Evolutionary conservation across 2,329 filamentous ascomycete species (phyloP), one percentile per base, ranked within the genome.

Genomic region (Exophiala alcalophila): DNA sequence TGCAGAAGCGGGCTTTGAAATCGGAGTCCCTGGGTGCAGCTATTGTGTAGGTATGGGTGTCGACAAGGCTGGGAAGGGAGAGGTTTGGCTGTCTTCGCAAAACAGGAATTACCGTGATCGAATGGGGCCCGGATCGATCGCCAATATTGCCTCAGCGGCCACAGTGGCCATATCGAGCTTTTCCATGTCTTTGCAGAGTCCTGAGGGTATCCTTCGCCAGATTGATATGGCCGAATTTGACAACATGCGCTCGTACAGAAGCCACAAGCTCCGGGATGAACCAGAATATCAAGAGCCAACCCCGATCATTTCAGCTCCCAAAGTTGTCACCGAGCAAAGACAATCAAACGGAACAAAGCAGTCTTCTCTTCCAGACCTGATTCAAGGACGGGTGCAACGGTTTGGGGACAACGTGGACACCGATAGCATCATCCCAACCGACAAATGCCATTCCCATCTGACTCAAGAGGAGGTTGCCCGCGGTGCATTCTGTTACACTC

Each of bases 91-190:
- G 1, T 65, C 59, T 11, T 67, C 63, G 6, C 67, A 72, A 53
- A 72, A 72, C 40, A 56, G 68, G 9, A 71, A 72, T 47, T 71
- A 70, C 41, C 53, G 66, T 44, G 70, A 72, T 46, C 55, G 68
- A 3, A 71, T 70, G 66, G 67, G 67, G 1, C 60, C 58, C 45
- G 66, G 67, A 8, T 40, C 38, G 7, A 40, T 40, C 10, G 38
- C 28, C 9, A 40, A 40, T 16, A 33, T 40, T 15, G 30, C 29
- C 3, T 40, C 38, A 11, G 38, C 38, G 15, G 38, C 38, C 15
- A 40, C 38, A 12, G 38, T 40, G 4, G 38, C 38, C 9, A 18
- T 26, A 7, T 40, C 38, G 2, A 40, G 38, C 23, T 40, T 40
- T n/a, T 40, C 38, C 2, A 40, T 40, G 38, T 40, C 38, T 3